Base-by-base conservation (phyloP, 1,139 yeast genomes). In the Debaryomyces fabryi region DNA sequence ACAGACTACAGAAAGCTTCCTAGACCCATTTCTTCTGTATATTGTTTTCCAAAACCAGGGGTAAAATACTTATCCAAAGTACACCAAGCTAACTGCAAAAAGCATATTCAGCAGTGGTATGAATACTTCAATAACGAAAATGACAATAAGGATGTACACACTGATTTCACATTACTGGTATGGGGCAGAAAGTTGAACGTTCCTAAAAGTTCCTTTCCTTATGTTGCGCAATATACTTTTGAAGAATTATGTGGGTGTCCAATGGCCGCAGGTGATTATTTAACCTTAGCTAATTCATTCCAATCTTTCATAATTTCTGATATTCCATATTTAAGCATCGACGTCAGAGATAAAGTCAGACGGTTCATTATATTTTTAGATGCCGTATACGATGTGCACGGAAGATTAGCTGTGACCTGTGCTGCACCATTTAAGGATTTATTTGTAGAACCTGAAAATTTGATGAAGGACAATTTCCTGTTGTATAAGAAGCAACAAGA, bases 181-280 rank as follows among this genome's bases (percentile, higher is more conserved):
- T 93, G 99, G 99, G 99, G 99, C 23, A 76, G 99, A 51, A 76
- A 85, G 43, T 71, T 93, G 24, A 60, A 63, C 5, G 90, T 93
- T 5, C 99, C 99, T 1, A 72, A 70, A 49, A 82, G 92, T 46
- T 80, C 89, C 0, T 86, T 89, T 15, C 88, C 90, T 25, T 72
- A 80, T 47, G 97, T 91, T 16, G 98, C 98, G 1, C 95, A 88
- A 64, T 92, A 91, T 66, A 79, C 95, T 3, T 93, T 93, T 64
- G 81, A 82, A 42, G 86, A 93, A 63, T 72, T 93, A 36, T 93
- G 98, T 67, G 97, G 96, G 2, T 72, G 78, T 50, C 93, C 96
- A 8, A 70, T 89, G 54, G 91, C 96, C n/a, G 97, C 99, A 0
- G 98, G 97, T 9, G 99, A 93, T 66, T 93, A 93, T 63, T 76